Percentiles rank a stretch among this genome's conserved stretches.
These are phyloP conservation scores for Schwanniomyces pseudopolymorphus DNA, from an alignment of 805 yeast species.

Conservation along the genomic window DNA sequence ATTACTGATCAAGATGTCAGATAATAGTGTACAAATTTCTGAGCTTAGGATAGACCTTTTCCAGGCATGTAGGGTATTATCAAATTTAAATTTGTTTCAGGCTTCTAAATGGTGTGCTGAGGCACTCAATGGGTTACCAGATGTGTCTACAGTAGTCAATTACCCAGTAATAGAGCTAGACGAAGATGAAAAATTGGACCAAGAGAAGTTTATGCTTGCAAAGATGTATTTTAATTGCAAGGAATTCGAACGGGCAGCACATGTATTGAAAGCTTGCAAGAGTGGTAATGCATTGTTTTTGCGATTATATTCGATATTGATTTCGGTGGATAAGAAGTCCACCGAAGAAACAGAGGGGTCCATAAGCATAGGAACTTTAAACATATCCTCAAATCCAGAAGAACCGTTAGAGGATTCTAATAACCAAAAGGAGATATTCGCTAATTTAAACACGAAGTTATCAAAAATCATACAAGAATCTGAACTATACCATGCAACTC, in stretches of 20 bases:
- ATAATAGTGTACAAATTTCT: constrained; percentile 7
- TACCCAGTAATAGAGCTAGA: constrained; percentile 11
- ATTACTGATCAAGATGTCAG: constrained; percentile 3
- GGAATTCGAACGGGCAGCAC: constrained; percentile 80
- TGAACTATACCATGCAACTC: constrained; percentile 25
- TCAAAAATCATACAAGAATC: constrained; percentile 40
- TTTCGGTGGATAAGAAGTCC: constrained; percentile 74
- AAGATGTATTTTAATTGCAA: constrained; percentile 74
- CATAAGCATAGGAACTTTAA: constrained; percentile 36
- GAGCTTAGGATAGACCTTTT: constrained; percentile 24
- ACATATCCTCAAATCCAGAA: constrained; percentile 22
- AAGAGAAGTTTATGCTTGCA: constrained; percentile 57
- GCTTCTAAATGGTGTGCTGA: constrained; percentile 85
- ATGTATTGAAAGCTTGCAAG: constrained; percentile 50
- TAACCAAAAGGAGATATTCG: constrained; percentile 13
- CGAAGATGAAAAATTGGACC: constrained; percentile 36
- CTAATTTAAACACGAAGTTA: constrained; percentile 31
- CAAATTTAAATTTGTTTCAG: constrained; percentile 59
- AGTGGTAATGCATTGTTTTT: constrained; percentile 60
- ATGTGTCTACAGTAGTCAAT: constrained; percentile 8
- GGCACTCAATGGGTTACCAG: constrained; percentile 62
- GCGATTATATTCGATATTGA: constrained; percentile 63
- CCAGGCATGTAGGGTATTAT: constrained; percentile 37
- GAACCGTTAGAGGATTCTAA: constrained; percentile 3
- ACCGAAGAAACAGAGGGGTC: constrained; percentile 75